Evolutionary conservation across 495 filamentous ascomycete genomes (phyloP).

Genomic region (Aspergillus ostianus): DNA sequence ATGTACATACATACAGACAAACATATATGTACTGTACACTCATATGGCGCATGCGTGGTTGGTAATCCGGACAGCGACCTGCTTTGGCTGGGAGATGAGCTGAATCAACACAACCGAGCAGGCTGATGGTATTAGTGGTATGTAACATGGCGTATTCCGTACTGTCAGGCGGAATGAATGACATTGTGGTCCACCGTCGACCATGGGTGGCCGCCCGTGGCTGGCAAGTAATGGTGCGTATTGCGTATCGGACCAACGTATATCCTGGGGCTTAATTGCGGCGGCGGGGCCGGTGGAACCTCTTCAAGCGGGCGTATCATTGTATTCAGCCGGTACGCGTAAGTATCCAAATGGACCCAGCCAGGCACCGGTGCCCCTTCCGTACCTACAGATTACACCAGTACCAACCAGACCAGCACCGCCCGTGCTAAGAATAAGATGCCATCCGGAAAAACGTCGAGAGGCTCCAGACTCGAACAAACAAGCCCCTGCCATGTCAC

Average conservation of each 20-base stretch:
- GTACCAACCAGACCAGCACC: too few species aligned
- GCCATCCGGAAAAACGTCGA: neutral
- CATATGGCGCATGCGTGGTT: too few species aligned
- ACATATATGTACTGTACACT: too few species aligned
- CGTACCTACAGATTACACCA: too few species aligned
- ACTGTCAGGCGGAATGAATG: neutral
- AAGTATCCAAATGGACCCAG: too few species aligned
- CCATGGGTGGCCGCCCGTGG: neutral
- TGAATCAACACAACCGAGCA: neutral
- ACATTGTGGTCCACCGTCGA: neutral
- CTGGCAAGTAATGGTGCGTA: neutral
- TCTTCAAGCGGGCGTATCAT: too few species aligned
- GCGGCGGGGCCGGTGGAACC: neutral
- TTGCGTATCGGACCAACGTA: neutral
- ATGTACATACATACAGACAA: too few species aligned
- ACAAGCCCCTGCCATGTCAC: conserved; percentile 26
- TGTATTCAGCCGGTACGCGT: too few species aligned
- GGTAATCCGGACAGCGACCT: too few species aligned
- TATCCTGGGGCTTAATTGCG: neutral
- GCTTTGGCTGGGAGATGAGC: too few species aligned
- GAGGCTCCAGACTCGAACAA: conserved; percentile 6
- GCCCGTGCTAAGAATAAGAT: neutral
- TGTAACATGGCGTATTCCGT: neutral
- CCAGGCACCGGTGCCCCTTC: too few species aligned
- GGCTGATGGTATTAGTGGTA: too few species aligned